A percentile compares a stretch with the other conserved stretches of the same genome.
phyloP scores from a whole-genome alignment of 1,284 basidiomycete species.

The Cerioporus squamosus region DNA sequence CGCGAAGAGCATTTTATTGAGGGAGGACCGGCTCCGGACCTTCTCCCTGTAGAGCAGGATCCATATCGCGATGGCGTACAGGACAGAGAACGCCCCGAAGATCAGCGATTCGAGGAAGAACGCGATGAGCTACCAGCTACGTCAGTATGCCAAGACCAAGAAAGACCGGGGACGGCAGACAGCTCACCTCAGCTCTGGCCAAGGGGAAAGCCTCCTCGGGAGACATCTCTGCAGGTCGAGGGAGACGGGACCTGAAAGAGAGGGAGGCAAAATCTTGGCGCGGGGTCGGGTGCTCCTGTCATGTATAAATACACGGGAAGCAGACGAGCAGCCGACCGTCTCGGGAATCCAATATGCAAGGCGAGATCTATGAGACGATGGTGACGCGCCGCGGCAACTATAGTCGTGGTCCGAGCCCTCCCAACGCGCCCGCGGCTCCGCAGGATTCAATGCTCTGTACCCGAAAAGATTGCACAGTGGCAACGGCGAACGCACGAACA shows the following conservation, averaged over 20 bases:
- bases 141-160: neutral
- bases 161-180: too few relatives aligned
- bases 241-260: neutral
- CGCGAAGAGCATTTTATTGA: slow-evolving; percentile 14
- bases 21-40: neutral
- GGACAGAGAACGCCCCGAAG: slow-evolving; percentile 15
- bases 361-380: too few relatives aligned
- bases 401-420: too few relatives aligned
- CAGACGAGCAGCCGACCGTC: too few relatives aligned
- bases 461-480: too few relatives aligned
- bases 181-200: slow-evolving; percentile 10
- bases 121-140: slow-evolving; percentile 6
- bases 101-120: slow-evolving; percentile 16
- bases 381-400: too few relatives aligned
- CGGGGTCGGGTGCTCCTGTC: neutral
- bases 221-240: neutral
- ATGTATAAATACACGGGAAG: too few relatives aligned
- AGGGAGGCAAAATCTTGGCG: neutral
- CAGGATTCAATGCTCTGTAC: too few relatives aligned
- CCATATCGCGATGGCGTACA: slow-evolving; percentile 21
- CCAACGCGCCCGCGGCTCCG: too few relatives aligned
- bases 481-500: too few relatives aligned
- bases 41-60: slow-evolving; percentile 12
- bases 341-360: too few relatives aligned
- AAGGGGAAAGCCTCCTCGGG: slow-evolving; percentile 1